Conservation (phyloP, 23 red algal species). For the Agarophyton chilense region DNA sequence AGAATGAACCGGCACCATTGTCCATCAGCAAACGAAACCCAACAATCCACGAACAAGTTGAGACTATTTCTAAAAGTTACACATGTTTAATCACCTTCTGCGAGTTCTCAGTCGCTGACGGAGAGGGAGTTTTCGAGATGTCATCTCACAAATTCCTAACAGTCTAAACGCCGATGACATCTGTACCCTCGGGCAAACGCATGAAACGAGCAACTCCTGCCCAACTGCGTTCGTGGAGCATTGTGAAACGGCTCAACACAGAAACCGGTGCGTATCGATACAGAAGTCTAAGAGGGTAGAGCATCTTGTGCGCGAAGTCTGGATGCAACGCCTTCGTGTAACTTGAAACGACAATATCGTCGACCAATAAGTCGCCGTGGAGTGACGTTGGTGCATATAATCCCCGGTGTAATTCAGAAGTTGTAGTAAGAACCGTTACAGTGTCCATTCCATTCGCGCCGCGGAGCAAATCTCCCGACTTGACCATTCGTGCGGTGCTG, state of each 20-base stretch:
- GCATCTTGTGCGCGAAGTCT: conserved; percentile 49
- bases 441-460: conserved; percentile 38
- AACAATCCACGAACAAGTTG: neutral
- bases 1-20: neutral
- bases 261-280: conserved; percentile 45
- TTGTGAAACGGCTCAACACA: conserved; percentile 36
- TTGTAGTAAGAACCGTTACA: conserved; percentile 8
- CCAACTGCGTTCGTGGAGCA: conserved; percentile 56
- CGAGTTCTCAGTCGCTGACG: neutral
- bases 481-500: conserved; percentile 47
- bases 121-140: neutral
- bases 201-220: conserved; percentile 24
- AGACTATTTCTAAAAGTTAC: conserved; percentile 35
- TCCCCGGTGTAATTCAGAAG: conserved; percentile 15
- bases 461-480: conserved; percentile 37
- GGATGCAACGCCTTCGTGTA: conserved; percentile 72
- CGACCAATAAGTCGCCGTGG: conserved; percentile 68
- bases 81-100: neutral
- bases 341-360: conserved; percentile 78
- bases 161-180: conserved; percentile 45
- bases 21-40: conserved; percentile 8
- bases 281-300: conserved; percentile 56
- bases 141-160: neutral
- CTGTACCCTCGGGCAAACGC: conserved; percentile 19
- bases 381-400: conserved; percentile 67